Evolutionary conservation across 1,284 basidiomycete genomes (phyloP).

Genomic region (Cystobasidium pallidum): DNA sequence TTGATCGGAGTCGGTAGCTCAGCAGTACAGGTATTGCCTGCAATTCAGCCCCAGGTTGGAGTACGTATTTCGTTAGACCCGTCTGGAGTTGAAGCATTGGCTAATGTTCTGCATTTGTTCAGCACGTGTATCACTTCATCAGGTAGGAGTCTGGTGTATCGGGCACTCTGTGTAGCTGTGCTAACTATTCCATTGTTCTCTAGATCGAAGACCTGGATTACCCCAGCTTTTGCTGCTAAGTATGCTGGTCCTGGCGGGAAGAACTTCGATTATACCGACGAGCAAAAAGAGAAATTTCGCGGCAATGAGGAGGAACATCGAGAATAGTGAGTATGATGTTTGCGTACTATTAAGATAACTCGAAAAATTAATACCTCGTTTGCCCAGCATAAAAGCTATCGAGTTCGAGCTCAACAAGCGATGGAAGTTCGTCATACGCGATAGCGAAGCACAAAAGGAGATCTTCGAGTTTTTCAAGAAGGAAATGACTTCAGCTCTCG

Average conservation of each 20-base stretch:
- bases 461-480: constrained; percentile 36
- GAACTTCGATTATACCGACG: constrained; percentile 52
- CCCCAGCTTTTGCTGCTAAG: constrained; percentile 50
- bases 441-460: constrained; percentile 26
- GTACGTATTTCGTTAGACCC: background rate
- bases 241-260: constrained; percentile 47
- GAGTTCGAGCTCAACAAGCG: constrained; percentile 40
- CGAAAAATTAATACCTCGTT: background rate
- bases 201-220: constrained; percentile 52
- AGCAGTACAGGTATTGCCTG: constrained; percentile 51
- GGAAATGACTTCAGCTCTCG: constrained; percentile 31
- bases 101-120: background rate
- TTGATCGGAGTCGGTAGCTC: constrained; percentile 61
- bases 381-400: constrained; percentile 17
- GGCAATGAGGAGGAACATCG: constrained; percentile 16
- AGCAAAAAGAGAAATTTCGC: constrained; percentile 47
- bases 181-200: no score
- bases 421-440: constrained; percentile 39
- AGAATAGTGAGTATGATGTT: constrained; percentile 25
- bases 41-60: constrained; percentile 45
- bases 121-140: background rate
- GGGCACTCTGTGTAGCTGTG: no score
- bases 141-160: no score
- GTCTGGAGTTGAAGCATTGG: background rate
- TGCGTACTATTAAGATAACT: background rate